Conservation (phyloP, 2,329 filamentous ascomycete genomes). For the Aureobasidium pullulans region DNA sequence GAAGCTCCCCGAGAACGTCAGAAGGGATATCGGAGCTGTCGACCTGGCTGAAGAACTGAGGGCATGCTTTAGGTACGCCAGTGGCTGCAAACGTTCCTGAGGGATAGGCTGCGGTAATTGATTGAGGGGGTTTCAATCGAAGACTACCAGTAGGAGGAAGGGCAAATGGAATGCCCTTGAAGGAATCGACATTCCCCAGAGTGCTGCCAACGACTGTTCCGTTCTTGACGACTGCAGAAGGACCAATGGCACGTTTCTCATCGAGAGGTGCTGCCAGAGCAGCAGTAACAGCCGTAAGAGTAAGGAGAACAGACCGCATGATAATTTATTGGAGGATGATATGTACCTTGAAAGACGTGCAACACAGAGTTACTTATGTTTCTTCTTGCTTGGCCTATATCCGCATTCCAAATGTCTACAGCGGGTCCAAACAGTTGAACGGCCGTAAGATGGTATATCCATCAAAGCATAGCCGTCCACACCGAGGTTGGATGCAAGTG, state of each 20-base stretch:
- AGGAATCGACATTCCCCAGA: conserved; percentile 52
- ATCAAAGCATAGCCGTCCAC: neutral
- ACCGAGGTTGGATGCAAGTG: neutral
- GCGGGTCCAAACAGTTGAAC: neutral
- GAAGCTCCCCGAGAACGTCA: conserved; percentile 31
- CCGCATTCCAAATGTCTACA: neutral
- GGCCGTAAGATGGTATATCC: conserved; percentile 3
- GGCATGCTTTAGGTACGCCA: conserved; percentile 54
- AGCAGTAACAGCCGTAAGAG: conserved; percentile 12
- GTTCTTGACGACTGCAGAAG: conserved; percentile 48
- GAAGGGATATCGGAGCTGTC: conserved; percentile 29
- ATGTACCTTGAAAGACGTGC: neutral
- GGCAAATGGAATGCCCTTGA: conserved; percentile 69
- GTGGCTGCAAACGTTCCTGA: conserved; percentile 55
- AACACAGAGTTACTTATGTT: neutral
- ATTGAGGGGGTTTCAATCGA: conserved; percentile 62
- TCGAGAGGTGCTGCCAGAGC: conserved; percentile 12
- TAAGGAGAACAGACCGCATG: conserved; percentile 9
- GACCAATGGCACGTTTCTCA: conserved; percentile 25
- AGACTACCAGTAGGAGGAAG: conserved; percentile 59
- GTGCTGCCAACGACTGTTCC: conserved; percentile 50
- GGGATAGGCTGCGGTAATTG: conserved; percentile 45
- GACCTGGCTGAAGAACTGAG: conserved; percentile 60
- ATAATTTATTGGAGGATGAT: neutral
- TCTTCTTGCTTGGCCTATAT: neutral